phyloP scores from a whole-genome alignment of 2,329 filamentous ascomycete genomes.

The Botrytis galanthina region DNA sequence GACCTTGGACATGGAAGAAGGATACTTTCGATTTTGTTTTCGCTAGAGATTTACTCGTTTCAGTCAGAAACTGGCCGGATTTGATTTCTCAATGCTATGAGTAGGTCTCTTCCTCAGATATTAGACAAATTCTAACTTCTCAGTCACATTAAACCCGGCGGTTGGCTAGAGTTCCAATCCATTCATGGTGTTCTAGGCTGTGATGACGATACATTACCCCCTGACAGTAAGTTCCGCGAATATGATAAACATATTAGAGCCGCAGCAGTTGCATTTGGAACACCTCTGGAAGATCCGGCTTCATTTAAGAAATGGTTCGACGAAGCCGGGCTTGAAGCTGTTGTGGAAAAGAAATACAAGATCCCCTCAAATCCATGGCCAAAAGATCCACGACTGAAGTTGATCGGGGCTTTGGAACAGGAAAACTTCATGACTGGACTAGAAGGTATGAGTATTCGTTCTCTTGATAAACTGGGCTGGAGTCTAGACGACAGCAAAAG shows the following conservation, averaged over 20 bases:
- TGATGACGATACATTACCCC: background rate
- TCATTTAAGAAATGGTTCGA: constrained; percentile 33
- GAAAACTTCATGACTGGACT: background rate
- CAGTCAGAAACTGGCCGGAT: background rate
- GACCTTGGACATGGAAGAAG: background rate
- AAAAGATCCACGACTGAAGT: constrained; percentile 32
- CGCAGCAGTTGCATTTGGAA: background rate
- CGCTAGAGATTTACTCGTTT: background rate
- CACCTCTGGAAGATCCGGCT: background rate
- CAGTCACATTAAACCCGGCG: background rate
- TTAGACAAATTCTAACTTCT: background rate
- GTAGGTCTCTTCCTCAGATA: background rate
- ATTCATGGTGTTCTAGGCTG: background rate
- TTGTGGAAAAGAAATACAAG: constrained; percentile 33
- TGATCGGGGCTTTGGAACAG: constrained; percentile 21
- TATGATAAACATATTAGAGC: constrained; percentile 16
- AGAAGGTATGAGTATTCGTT: constrained; percentile 2
- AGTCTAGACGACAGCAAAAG: background rate
- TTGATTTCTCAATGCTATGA: background rate
- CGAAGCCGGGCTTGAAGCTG: constrained; percentile 31
- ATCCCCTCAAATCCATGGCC: constrained; percentile 34
- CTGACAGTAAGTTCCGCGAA: constrained; percentile 7
- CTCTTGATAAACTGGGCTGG: background rate
- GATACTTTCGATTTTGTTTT: background rate
- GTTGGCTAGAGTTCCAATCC: background rate